phyloP scores from a whole-genome alignment of 2,329 filamentous ascomycete species.

The Ceratocystiopsis brevicomis region DNA sequence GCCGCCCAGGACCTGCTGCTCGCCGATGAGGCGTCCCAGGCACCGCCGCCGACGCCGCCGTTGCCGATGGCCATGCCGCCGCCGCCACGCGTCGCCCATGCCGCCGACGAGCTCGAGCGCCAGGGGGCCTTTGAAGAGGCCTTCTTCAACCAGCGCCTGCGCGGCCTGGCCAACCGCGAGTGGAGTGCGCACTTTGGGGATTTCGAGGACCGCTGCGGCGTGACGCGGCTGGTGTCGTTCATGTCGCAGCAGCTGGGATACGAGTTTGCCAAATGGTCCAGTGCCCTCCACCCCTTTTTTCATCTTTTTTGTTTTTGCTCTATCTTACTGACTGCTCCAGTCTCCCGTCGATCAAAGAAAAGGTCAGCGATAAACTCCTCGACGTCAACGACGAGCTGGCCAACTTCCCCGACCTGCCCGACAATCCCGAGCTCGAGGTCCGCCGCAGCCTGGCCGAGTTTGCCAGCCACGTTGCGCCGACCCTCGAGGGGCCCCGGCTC shows the following conservation, averaged over 20 bases:
- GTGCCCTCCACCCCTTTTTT: too few relatives aligned
- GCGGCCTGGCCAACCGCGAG: conserved; percentile 14
- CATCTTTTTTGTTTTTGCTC: too few relatives aligned
- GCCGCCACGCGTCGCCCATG: too few relatives aligned
- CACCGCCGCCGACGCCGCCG: neutral
- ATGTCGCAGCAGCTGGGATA: conserved; percentile 33
- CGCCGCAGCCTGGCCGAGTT: conserved; percentile 40
- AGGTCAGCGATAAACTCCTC: conserved; percentile 28
- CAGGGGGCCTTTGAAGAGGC: conserved; percentile 31
- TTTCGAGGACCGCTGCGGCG: conserved; percentile 31
- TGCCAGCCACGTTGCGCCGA: conserved; percentile 29
- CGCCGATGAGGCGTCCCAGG: conserved; percentile 2
- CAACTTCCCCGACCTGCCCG: conserved; percentile 45
- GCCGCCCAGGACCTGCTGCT: conserved; percentile 1
- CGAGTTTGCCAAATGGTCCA: conserved; percentile 35
- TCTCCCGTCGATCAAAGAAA: conserved; percentile 25
- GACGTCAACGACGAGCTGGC: conserved; percentile 35
- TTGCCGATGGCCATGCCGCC: too few relatives aligned
- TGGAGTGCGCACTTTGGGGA: conserved; percentile 31
- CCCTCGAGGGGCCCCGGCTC: conserved; percentile 29
- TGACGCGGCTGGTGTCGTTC: conserved; percentile 32
- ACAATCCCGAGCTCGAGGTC: conserved; percentile 48
- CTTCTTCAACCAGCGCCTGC: conserved; percentile 23
- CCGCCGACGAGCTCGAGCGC: conserved; percentile 30
- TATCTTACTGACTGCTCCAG: conserved; percentile 4